phyloP scores from a whole-genome alignment of 495 filamentous ascomycete genomes.

The Cryomyces minteri region DNA sequence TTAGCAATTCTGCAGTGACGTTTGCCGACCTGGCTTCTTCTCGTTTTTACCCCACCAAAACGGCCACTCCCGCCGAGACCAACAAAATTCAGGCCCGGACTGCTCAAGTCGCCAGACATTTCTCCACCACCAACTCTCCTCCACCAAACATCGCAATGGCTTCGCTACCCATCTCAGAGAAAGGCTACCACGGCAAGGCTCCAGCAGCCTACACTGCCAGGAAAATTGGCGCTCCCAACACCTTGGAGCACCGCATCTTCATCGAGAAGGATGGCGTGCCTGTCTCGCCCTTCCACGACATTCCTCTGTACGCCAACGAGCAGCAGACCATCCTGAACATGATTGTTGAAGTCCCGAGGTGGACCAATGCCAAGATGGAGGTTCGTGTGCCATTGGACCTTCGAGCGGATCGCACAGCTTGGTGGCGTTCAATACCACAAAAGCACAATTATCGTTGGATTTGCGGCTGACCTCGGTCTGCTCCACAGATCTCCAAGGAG shows the following conservation, averaged over 20 bases:
- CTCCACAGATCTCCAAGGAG: conserved; percentile 75
- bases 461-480: background rate
- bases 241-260: conserved; percentile 92
- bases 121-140: conserved; percentile 1
- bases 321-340: conserved; percentile 94
- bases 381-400: conserved; percentile 27
- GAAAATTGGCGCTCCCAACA: conserved; percentile 79
- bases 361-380: conserved; percentile 99
- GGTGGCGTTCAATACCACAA: background rate
- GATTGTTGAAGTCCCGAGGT: conserved; percentile 97
- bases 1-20: conserved; percentile 11
- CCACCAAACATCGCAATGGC: conserved; percentile 17
- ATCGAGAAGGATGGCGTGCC: conserved; percentile 93
- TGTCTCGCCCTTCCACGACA: conserved; percentile 93
- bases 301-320: conserved; percentile 89
- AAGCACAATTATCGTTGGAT: background rate
- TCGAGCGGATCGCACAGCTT: background rate
- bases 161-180: conserved; percentile 15
- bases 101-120: conserved; percentile 15
- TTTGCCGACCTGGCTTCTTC: conserved; percentile 15
- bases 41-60: conserved; percentile 8
- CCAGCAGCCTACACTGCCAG: conserved; percentile 43
- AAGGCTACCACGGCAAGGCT: conserved; percentile 31
- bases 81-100: conserved; percentile 16
- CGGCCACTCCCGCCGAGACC: conserved; percentile 5